These are phyloP conservation scores for Cladosporium oxysporum DNA, from an alignment of 2,329 filamentous ascomycete species.

Conservation along the genomic window DNA sequence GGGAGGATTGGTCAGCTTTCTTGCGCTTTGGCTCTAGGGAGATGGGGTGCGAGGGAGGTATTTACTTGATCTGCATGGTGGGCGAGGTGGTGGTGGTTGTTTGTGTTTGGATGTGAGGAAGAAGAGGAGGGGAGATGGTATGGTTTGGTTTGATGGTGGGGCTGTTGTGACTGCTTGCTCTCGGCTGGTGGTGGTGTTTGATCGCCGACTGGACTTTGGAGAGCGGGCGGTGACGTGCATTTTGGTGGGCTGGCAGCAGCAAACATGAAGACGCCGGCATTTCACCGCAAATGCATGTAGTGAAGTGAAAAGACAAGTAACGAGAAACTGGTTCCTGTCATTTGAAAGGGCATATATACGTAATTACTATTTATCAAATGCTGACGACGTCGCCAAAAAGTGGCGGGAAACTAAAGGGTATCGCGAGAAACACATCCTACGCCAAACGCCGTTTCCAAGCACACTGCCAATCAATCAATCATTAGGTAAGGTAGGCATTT, in stretches of 20 bases:
- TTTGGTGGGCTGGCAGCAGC: background rate
- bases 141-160: background rate
- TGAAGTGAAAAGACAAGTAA: background rate
- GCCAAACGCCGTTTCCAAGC: background rate
- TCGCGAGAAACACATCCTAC: background rate
- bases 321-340: background rate
- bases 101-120: slow-evolving; percentile 2
- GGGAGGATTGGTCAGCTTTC: background rate
- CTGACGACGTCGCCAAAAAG: background rate
- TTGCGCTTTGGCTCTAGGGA: background rate
- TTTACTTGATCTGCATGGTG: slow-evolving; percentile 23
- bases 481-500: background rate
- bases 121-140: background rate
- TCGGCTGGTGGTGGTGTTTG: slow-evolving; percentile 8
- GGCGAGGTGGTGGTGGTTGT: background rate
- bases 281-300: background rate
- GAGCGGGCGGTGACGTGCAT: slow-evolving; percentile 3
- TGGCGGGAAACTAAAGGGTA: slow-evolving; percentile 9
- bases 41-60: background rate
- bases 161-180: slow-evolving; percentile 1
- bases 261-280: background rate
- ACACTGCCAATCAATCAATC: background rate
- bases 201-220: slow-evolving; percentile 31
- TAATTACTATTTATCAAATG: background rate
- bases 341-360: background rate